These are phyloP conservation scores for Balamuthia mandrillaris DNA, from an alignment of 208 protist species.

Conservation along the genomic window DNA sequence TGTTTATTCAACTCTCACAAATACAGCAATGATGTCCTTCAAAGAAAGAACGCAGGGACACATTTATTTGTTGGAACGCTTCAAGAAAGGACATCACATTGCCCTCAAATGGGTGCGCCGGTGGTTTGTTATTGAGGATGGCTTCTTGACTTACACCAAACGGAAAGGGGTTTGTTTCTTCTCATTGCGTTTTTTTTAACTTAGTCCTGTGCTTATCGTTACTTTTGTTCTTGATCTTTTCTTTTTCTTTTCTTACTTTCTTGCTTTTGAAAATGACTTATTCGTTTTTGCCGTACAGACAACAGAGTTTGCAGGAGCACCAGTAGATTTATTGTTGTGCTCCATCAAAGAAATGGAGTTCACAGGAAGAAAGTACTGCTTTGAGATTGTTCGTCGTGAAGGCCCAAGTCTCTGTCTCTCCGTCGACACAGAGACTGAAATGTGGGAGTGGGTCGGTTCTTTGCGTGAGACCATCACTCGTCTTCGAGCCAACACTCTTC, in stretches of 20 bases:
- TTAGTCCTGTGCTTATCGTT: no score
- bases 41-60: no score
- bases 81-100: not conserved
- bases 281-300: no score
- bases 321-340: not conserved
- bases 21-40: no score
- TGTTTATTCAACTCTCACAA: no score
- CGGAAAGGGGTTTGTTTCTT: not conserved
- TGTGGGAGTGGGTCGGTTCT: slow-evolving; percentile 8
- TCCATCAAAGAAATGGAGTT: slow-evolving; percentile 3
- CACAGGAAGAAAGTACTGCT: slow-evolving; percentile 3
- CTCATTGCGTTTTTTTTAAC: not conserved
- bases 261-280: no score
- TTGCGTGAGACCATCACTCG: not conserved
- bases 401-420: not conserved
- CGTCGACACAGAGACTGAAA: not conserved
- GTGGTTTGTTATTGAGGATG: slow-evolving; percentile 28
- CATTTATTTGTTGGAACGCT: no score
- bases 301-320: not conserved
- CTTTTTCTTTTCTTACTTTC: no score
- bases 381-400: not conserved
- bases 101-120: slow-evolving; percentile 3
- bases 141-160: slow-evolving; percentile 8
- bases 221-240: no score
- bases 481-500: not conserved